Base-by-base conservation (phyloP, 1,139 yeast species). In the Protomyces lactucae-debilis region DNA sequence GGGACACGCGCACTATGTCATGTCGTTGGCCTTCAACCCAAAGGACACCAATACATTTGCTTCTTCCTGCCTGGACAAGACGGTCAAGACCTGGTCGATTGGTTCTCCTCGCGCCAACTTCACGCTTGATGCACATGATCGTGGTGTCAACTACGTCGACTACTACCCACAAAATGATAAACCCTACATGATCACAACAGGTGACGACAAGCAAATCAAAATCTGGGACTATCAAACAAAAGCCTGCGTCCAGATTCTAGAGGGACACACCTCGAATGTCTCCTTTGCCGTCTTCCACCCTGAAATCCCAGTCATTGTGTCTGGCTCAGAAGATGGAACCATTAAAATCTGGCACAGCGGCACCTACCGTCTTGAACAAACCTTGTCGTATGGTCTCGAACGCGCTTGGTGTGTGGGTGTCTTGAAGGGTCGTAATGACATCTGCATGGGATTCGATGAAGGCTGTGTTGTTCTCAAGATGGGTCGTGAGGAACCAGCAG, bases 171-270 rank as follows among this genome's bases (percentile, higher is more conserved):
- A 89, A 71, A 88, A 96, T 66, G 99, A 93, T 78, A 93, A 93
- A 77, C 99, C 99, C 56, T 93, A 93, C 76, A 79, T 93, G 72
- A 86, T 93, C 70, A 92, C 99, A 2, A 81, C 97, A 12, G 88
- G 96, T 35, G 99, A 95, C 77, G 99, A 93, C 77, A 83, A 86
- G 70, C 85, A 97, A 1, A 85, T 92, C 70, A 88, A 89, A 73
- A 82, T 95, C 63, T 93, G 98, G 97, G 99, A 93, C 77, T 93
- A 93, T 74, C 99, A 93, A 80, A 91, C 98, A 57, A 93, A 95
- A 78, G 85, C 96, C 5, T 87, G 95, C 74, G 96, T 93, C 64
- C 97, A 98, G 14, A 87, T 96, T 35, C 81, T 93, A 72, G 95
- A 88, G 74, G 99, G 97, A 51, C 99, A 93, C 74, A 81, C 90